These are phyloP conservation scores for Cytospora piceicola DNA, from an alignment of 2,329 filamentous ascomycete species.

Conservation along the genomic window DNA sequence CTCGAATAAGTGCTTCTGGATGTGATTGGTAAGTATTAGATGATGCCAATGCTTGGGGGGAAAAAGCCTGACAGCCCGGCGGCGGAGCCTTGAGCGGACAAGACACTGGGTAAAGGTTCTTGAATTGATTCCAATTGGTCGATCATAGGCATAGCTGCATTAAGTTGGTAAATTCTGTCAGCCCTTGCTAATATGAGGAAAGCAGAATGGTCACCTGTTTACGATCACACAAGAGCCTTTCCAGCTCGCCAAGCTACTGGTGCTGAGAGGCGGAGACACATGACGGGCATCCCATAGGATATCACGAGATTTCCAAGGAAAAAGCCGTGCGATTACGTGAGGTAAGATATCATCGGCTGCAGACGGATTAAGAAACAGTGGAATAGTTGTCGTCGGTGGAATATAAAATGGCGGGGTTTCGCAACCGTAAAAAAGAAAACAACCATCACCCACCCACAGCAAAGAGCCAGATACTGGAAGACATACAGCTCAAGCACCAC, in stretches of 20 bases:
- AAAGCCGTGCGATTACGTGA: neutral
- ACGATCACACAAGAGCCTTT: neutral
- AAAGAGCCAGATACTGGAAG: neutral
- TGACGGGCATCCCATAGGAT: no score
- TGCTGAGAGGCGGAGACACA: conserved; percentile 1
- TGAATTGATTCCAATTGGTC: neutral
- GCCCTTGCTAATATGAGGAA: neutral
- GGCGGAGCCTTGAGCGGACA: neutral
- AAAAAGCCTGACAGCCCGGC: neutral
- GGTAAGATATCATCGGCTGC: neutral
- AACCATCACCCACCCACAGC: neutral
- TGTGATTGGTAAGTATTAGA: neutral
- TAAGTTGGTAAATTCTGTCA: neutral
- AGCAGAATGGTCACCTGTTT: neutral
- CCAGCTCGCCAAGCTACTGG: neutral
- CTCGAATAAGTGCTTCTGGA: neutral
- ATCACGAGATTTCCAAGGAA: no score
- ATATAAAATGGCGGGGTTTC: neutral
- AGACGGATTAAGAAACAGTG: neutral
- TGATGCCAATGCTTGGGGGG: neutral
- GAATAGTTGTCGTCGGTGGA: neutral
- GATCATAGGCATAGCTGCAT: neutral
- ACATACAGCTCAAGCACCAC: neutral
- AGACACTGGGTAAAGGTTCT: neutral
- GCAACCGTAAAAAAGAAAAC: neutral